Base-by-base conservation (phyloP, 768 basidiomycete genomes). In the Exsudoporus frostii region DNA sequence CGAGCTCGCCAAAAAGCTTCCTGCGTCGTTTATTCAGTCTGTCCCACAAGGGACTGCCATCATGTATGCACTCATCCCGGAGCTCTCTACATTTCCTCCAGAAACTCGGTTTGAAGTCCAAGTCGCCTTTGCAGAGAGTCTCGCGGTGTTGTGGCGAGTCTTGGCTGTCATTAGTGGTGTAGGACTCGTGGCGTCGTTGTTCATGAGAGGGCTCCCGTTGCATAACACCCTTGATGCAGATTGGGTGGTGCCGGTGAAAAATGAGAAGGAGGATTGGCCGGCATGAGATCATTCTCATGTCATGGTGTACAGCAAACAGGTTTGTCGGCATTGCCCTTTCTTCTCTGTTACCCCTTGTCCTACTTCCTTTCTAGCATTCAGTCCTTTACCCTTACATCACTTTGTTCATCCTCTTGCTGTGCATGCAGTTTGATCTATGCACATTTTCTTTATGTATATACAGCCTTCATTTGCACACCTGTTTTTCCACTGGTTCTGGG, bases 31-130 rank as follows among this genome's bases (percentile, higher is more conserved):
- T 51, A 32, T 70, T 9, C 40, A 59, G 1, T 61, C 65, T 25
- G 65, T 78, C 54, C 71, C 73, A 0, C 49, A 61, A 17, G 75
- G 74, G 15, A 66, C 68, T 19, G 71, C 77, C 38, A 65, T 81
- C 48, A 67, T 74, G 17, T 81, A 76, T 58, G 66, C 76, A 0
- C 69, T 74, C 25, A 80, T 83, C 45, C 79, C 79, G 1, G 45
- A 61, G n/a, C 75, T 82, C 19, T 47, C 53, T 7, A 19, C 14
- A 0, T 69, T 82, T 6, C 56, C 60, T 5, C 65, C 74, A 25
- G 67, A 74, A 4, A 61, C 76, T n/a, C 54, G 54, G 27, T 49
- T 29, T 2, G 57, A 74, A 51, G 76, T 80, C 0, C 69, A 67
- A 30, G 69, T 49, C 2, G 77, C 78, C 14, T 80, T 79, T 58